phyloP scores from a whole-genome alignment of 305 asterid species.

The Andrographis paniculata region DNA sequence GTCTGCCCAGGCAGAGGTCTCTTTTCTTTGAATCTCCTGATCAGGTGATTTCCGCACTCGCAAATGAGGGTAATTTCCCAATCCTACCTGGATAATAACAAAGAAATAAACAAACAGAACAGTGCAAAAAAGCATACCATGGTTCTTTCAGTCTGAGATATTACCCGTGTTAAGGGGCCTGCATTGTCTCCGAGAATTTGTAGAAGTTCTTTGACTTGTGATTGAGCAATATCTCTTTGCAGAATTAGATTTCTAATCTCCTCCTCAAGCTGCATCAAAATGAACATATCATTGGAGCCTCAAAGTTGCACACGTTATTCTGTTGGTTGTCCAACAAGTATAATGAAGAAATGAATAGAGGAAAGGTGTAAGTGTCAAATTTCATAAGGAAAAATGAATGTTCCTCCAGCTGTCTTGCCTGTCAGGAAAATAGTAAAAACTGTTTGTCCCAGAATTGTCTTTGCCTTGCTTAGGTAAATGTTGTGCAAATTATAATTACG shows the following conservation, averaged over 20 bases:
- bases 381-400: neutral
- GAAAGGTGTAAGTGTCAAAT: neutral
- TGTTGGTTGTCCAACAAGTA: neutral
- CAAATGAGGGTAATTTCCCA: conserved; percentile 50
- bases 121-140: neutral
- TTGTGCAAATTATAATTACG: too few relatives aligned
- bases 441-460: too few relatives aligned
- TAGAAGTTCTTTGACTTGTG: conserved; percentile 45
- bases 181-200: conserved; percentile 39
- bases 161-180: conserved; percentile 25
- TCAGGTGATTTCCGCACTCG: conserved; percentile 48
- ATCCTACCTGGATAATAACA: conserved; percentile 32
- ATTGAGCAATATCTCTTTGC: conserved; percentile 59
- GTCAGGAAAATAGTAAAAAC: neutral
- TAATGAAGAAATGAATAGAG: neutral
- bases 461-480: too few relatives aligned
- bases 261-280: conserved; percentile 48
- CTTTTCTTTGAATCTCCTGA: conserved; percentile 20
- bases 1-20: conserved; percentile 22
- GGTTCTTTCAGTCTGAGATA: too few relatives aligned
- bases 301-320: neutral
- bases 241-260: conserved; percentile 52
- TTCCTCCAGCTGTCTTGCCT: neutral
- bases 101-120: conserved; percentile 3
- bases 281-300: conserved; percentile 7